A percentile compares a stretch with the other conserved stretches of the same genome.
These are phyloP conservation scores for Neonectria neomacrospora DNA, from an alignment of 2,329 filamentous ascomycete species.

Conservation along the genomic window DNA sequence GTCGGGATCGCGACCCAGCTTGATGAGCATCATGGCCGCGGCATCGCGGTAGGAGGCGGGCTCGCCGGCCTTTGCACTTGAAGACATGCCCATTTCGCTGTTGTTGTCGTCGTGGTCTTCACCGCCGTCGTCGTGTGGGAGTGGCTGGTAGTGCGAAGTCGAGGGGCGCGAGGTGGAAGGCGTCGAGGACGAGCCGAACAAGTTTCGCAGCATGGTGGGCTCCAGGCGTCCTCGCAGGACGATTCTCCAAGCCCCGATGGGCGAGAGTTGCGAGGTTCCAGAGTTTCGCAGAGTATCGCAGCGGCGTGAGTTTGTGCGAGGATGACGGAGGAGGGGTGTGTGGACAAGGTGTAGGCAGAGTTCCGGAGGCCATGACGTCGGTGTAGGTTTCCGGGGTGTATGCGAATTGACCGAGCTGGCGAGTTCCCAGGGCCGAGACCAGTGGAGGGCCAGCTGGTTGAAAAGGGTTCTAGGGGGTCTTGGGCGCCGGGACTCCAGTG, in stretches of 20 bases:
- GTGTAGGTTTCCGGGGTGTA: not conserved
- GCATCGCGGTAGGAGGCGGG: conserved; percentile 50
- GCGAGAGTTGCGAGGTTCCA: conserved; percentile 21
- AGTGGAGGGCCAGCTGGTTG: not conserved
- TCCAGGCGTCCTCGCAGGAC: conserved; percentile 23
- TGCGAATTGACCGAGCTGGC: not conserved
- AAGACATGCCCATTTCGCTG: conserved; percentile 14
- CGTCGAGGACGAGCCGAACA: conserved; percentile 26
- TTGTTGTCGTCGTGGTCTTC: conserved; percentile 21
- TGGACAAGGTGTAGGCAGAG: not conserved
- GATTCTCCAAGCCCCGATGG: conserved; percentile 25
- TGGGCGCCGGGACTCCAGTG: not conserved
- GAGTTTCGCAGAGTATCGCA: conserved; percentile 1
- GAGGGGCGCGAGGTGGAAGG: conserved; percentile 13
- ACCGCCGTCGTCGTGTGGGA: conserved; percentile 36
- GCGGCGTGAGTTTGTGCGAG: not conserved
- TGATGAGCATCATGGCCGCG: conserved; percentile 58
- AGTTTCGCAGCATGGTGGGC: conserved; percentile 33
- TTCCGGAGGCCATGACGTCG: conserved; percentile 1
- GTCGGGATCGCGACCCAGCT: conserved; percentile 50
- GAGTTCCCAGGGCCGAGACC: not conserved
- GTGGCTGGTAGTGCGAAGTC: conserved; percentile 40
- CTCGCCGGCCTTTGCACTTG: not conserved
- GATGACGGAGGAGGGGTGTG: conserved; percentile 9
- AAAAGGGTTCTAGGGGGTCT: not conserved